Evolutionary conservation across 2,329 filamentous ascomycete species (phyloP).

Genomic region (Beauveria sp.): DNA sequence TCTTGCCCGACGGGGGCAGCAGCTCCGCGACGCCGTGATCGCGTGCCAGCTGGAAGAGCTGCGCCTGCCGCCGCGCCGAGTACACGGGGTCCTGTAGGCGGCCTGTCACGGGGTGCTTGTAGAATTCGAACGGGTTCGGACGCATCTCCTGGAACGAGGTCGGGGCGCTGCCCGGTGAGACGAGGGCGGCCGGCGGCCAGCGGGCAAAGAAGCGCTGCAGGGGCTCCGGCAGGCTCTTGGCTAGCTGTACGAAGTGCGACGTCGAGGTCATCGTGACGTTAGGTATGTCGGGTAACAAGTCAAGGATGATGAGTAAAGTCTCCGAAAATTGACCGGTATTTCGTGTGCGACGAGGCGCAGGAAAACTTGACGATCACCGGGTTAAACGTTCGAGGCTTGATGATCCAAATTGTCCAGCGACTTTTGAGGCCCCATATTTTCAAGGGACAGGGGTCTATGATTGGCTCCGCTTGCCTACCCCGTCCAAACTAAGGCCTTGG

Average conservation of each 20-base stretch:
- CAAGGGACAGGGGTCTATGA: neutral
- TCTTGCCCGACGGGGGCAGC: conserved; percentile 70
- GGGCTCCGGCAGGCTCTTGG: conserved; percentile 65
- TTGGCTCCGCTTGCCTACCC: neutral
- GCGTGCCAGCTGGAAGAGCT: conserved; percentile 78
- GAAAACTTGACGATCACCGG: neutral
- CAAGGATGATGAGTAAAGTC: neutral
- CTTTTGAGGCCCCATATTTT: neutral
- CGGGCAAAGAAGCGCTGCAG: conserved; percentile 82
- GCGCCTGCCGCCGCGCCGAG: conserved; percentile 80
- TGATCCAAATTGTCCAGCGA: neutral
- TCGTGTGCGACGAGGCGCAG: neutral
- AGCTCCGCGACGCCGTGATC: conserved; percentile 74
- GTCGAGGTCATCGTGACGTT: conserved; percentile 27
- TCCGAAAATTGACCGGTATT: neutral
- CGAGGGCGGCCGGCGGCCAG: conserved; percentile 67
- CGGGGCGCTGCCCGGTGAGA: conserved; percentile 36
- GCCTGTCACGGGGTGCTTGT: conserved; percentile 70
- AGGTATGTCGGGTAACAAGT: neutral
- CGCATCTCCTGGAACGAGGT: conserved; percentile 48
- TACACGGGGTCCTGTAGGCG: conserved; percentile 78
- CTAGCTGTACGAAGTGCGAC: conserved; percentile 46
- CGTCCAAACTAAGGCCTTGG: neutral
- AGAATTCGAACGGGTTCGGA: conserved; percentile 74
- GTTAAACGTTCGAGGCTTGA: neutral